Evolutionary conservation across 2,329 filamentous ascomycete species (phyloP), one percentile per base, ranked within the genome.

Genomic region (Clonostachys rosea): DNA sequence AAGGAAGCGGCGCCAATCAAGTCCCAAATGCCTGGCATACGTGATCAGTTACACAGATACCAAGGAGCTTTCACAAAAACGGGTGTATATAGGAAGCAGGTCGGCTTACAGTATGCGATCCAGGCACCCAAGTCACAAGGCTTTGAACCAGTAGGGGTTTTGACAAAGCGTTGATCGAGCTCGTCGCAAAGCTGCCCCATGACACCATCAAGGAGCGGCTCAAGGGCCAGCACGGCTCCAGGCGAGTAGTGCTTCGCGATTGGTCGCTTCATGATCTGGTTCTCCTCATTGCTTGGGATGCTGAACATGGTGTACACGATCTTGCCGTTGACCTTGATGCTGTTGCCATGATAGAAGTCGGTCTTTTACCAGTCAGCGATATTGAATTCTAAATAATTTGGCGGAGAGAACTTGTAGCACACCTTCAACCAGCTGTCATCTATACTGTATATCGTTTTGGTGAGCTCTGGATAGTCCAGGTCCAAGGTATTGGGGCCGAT

Each of bases 281-380:
- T 67, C 4, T 58, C 48, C 9, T 51, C 53, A 5, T 59, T 54
- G 47, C 69, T 55, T 0, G 59, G 59, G 37, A 61, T 56, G 49
- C 63, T 67, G 53, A 71, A 70, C 16, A 71, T 51, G 50, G 68
- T 59, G 51, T 64, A 66, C 9, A 58, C 60, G 42, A 68, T 61
- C 45, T 65, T 59, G 20, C 65, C 63, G 35, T 65, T 54, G 46
- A 61, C 56, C 33, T 63, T 51, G 24, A 60, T 58, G 50, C 61
- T 65, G 52, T 57, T 66, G 47, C 58, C 61, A 34, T 63, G 56
- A 48, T 69, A 68, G 24, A 67, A 64, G 35, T 67, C 64, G 16
- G 64, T 67, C 64, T 68, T 43, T 30, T 8, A 17, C 40, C 33
- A 34, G 20, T 17, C 10, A 41, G 7, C 5, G 33, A 17, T 24